phyloP scores from a whole-genome alignment of 352 stramenopile genomes.

The Thraustochytrium sp. region DNA sequence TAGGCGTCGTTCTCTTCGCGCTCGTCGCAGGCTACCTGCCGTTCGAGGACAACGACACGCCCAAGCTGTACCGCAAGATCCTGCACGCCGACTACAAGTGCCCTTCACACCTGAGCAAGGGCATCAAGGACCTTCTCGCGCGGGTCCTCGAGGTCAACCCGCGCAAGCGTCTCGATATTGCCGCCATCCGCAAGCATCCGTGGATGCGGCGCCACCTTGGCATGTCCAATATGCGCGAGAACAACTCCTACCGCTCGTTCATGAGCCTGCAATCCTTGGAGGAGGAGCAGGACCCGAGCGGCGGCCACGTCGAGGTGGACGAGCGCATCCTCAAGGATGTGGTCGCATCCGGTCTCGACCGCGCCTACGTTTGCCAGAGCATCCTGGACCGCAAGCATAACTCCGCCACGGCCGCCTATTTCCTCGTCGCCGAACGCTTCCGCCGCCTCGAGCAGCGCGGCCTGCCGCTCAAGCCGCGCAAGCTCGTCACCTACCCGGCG shows the following conservation, averaged over 20 bases:
- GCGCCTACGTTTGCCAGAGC: slow-evolving; percentile 52
- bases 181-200: slow-evolving; percentile 68
- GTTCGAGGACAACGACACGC: slow-evolving; percentile 84
- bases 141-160: slow-evolving; percentile 75
- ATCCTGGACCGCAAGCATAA: slow-evolving; percentile 63
- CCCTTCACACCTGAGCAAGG: slow-evolving; percentile 65
- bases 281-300: background rate
- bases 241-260: background rate
- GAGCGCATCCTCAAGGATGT: slow-evolving; percentile 60
- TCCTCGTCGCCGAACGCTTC: slow-evolving; percentile 55
- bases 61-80: slow-evolving; percentile 85
- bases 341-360: slow-evolving; percentile 56
- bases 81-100: slow-evolving; percentile 71
- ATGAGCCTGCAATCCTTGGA: background rate
- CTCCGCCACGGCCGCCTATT: slow-evolving; percentile 65
- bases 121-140: slow-evolving; percentile 68
- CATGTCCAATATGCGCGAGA: background rate
- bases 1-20: slow-evolving; percentile 84
- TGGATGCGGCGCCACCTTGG: slow-evolving; percentile 57
- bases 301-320: slow-evolving; percentile 48
- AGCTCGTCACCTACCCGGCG: background rate
- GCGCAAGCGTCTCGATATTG: slow-evolving; percentile 63
- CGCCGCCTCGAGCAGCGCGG: background rate
- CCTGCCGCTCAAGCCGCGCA: background rate
- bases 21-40: slow-evolving; percentile 80